Percentiles rank a stretch among this genome's conserved stretches.
phyloP scores from a whole-genome alignment of 2,329 filamentous ascomycete species.

The Lachnellula arida region DNA sequence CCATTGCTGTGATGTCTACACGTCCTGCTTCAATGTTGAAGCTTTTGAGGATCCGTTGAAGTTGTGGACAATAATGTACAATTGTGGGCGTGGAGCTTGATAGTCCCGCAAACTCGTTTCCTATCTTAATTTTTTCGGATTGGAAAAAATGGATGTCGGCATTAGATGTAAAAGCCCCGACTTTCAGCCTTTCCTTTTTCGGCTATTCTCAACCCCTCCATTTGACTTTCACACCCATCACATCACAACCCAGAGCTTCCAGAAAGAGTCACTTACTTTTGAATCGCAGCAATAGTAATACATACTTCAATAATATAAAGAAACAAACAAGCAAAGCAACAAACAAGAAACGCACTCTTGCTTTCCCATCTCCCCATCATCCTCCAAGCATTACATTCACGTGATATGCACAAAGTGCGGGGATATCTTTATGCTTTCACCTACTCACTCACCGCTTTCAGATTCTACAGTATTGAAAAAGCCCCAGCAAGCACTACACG shows the following conservation, averaged over 20 bases:
- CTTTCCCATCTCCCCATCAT: not conserved
- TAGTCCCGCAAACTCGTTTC: not conserved
- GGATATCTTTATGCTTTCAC: slow-evolving; percentile 6
- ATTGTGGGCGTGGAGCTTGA: not conserved
- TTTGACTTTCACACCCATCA: not conserved
- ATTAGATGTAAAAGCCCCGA: not conserved
- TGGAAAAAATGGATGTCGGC: not conserved
- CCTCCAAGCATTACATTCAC: not conserved
- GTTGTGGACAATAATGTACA: not conserved
- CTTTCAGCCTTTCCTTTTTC: not conserved
- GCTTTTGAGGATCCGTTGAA: not conserved
- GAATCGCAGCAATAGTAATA: not conserved
- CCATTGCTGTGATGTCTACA: slow-evolving; percentile 20
- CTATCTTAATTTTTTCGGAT: not conserved
- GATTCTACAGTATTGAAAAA: not conserved
- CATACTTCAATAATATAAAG: not conserved
- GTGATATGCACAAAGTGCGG: slow-evolving; percentile 5
- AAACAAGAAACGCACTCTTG: not conserved
- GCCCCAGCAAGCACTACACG: not conserved
- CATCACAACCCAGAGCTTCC: not conserved
- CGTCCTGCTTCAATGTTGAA: not conserved
- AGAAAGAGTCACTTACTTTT: no score
- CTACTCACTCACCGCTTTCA: not conserved
- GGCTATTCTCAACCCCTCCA: not conserved
- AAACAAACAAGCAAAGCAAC: not conserved